These are phyloP conservation scores for Aurifilum marmelostoma DNA, from an alignment of 2,329 filamentous ascomycete species.

Conservation along the genomic window DNA sequence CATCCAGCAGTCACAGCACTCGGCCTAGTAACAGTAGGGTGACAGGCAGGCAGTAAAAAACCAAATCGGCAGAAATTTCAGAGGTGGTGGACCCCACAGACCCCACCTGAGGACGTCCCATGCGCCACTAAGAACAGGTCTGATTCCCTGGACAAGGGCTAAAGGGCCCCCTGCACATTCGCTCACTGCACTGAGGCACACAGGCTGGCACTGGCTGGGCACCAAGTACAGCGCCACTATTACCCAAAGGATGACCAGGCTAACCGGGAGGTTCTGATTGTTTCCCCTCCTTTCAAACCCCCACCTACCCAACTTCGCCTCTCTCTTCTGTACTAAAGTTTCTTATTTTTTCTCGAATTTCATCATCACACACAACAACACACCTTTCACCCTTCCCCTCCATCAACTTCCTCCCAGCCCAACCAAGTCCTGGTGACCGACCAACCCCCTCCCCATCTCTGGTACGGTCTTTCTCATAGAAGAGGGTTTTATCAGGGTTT, in stretches of 20 bases:
- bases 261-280: constrained; percentile 6
- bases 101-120: constrained; percentile 18
- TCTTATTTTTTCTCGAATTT: constrained; percentile 20
- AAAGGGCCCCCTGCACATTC: neutral
- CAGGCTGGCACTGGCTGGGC: neutral
- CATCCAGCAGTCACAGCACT: neutral
- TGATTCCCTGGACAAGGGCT: neutral
- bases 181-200: constrained; percentile 5
- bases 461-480: neutral
- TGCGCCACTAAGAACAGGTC: constrained; percentile 1
- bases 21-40: too few species aligned
- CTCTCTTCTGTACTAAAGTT: neutral
- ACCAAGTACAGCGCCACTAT: neutral
- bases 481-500: neutral
- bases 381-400: neutral
- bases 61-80: constrained; percentile 29
- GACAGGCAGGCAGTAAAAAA: neutral
- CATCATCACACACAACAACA: constrained; percentile 12
- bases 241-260: neutral
- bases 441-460: neutral
- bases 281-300: constrained; percentile 13
- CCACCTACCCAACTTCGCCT: constrained; percentile 12
- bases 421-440: neutral
- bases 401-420: neutral
- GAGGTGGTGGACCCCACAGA: constrained; percentile 5